Percentiles rank a stretch among this genome's conserved stretches.
Evolutionary conservation across 2,329 filamentous ascomycete species (phyloP).

Genomic region (Periconia digitata): DNA sequence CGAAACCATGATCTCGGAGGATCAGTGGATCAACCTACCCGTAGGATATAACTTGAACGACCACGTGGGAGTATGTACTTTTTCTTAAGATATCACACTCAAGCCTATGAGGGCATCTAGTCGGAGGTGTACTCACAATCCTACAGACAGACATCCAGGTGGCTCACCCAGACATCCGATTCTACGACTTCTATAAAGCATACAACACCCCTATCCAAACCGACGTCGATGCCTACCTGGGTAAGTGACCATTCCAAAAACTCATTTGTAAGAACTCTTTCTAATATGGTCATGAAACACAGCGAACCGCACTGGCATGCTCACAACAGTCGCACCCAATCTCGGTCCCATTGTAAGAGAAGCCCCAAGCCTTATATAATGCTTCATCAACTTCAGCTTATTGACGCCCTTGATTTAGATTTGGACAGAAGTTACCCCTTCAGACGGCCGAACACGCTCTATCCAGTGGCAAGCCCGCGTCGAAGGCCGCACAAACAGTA

Average conservation of each 20-base stretch:
- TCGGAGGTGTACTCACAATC: constrained; percentile 9
- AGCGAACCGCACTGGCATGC: constrained; percentile 55
- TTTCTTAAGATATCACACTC: not conserved
- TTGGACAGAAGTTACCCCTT: constrained; percentile 57
- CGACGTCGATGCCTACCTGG: constrained; percentile 43
- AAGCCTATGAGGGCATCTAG: not conserved
- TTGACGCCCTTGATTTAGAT: constrained; percentile 27
- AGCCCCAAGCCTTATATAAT: not conserved
- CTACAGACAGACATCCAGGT: constrained; percentile 53
- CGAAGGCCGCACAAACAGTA: constrained; percentile 46
- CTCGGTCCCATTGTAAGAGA: constrained; percentile 55
- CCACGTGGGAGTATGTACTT: constrained; percentile 48
- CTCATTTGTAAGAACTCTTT: too few relatives aligned
- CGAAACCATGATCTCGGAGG: constrained; percentile 42
- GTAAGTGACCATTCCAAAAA: constrained; percentile 10
- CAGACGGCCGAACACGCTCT: constrained; percentile 62
- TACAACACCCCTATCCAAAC: constrained; percentile 47
- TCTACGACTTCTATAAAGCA: constrained; percentile 66
- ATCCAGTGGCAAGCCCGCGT: constrained; percentile 66
- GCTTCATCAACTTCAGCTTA: not conserved
- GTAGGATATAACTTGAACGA: constrained; percentile 52
- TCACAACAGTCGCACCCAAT: constrained; percentile 64
- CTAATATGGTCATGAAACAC: constrained; percentile 4
- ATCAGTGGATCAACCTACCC: constrained; percentile 51
- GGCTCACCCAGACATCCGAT: constrained; percentile 51